Conservation (phyloP, 805 yeast genomes). For the Candida bentonensis region DNA sequence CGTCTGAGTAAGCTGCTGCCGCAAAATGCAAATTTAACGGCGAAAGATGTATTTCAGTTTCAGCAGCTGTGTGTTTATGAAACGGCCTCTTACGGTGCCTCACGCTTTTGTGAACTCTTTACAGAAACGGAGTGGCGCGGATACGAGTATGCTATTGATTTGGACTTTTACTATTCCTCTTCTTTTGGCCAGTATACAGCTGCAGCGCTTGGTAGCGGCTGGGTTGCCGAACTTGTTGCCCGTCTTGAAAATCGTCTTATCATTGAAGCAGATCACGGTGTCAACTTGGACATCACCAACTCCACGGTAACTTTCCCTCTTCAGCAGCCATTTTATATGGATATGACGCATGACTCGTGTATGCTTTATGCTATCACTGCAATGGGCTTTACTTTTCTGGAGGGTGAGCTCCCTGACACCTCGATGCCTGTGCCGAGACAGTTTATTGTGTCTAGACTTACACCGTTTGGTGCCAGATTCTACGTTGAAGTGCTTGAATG, state of each 20-base stretch:
- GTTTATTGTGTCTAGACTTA: conserved; percentile 25
- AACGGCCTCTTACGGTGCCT: conserved; percentile 51
- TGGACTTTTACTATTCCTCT: conserved; percentile 42
- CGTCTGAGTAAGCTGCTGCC: conserved; percentile 44
- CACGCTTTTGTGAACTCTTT: conserved; percentile 54
- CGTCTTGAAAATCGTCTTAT: conserved; percentile 35
- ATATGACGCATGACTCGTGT: conserved; percentile 65
- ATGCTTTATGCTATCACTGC: conserved; percentile 49
- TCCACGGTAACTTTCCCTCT: conserved; percentile 23
- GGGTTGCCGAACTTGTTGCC: conserved; percentile 29
- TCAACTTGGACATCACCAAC: conserved; percentile 29
- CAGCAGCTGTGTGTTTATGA: conserved; percentile 64
- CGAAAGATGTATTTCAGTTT: conserved; percentile 36
- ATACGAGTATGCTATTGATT: conserved; percentile 46
- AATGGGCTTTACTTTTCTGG: conserved; percentile 35
- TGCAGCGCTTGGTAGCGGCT: conserved; percentile 46
- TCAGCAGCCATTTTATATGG: conserved; percentile 43
- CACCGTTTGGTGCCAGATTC: conserved; percentile 29
- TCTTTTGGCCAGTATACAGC: conserved; percentile 46
- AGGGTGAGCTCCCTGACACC: conserved; percentile 30
- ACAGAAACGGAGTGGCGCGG: conserved; percentile 54
- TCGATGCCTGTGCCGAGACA: conserved; percentile 28
- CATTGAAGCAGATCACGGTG: conserved; percentile 30
- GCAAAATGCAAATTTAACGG: conserved; percentile 34
- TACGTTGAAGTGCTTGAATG: conserved; percentile 26